Evolutionary conservation across 495 filamentous ascomycete genomes (phyloP).

Genomic region (Penicillium malachiteum): DNA sequence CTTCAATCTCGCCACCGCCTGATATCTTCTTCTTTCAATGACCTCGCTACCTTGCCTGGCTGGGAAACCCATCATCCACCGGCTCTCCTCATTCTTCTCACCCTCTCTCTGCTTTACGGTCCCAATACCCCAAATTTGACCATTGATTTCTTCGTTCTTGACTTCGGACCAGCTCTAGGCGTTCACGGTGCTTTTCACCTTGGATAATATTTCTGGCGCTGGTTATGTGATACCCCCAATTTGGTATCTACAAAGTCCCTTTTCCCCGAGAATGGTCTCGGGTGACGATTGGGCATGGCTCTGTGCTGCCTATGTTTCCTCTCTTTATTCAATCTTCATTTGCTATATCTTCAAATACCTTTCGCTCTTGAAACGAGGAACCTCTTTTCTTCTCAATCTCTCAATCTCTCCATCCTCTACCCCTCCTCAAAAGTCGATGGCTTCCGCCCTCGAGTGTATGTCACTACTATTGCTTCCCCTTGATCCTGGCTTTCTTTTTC

Average conservation of each 20-base stretch:
- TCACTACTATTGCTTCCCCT: not conserved
- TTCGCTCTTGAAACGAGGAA: too few species aligned
- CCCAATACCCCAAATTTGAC: slow-evolving; percentile 16
- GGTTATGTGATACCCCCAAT: slow-evolving; percentile 25
- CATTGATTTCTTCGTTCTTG: slow-evolving; percentile 17
- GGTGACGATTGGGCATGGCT: not conserved
- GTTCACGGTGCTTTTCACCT: slow-evolving; percentile 29
- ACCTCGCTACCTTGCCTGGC: not conserved
- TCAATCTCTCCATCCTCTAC: slow-evolving; percentile 3
- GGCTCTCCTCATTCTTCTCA: not conserved
- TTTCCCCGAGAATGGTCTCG: not conserved
- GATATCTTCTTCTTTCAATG: slow-evolving; percentile 2
- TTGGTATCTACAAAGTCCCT: slow-evolving; percentile 9
- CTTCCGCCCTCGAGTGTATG: not conserved
- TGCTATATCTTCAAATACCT: slow-evolving; percentile 7
- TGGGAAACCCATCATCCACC: too few species aligned
- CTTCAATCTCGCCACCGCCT: not conserved
- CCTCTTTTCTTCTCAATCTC: not conserved
- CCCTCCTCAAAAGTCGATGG: slow-evolving; percentile 9
- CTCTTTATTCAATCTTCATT: not conserved
- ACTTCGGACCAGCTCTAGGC: slow-evolving; percentile 36
- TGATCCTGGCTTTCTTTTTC: not conserved
- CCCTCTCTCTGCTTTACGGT: slow-evolving; percentile 17
- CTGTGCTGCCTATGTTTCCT: not conserved
- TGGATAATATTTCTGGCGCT: slow-evolving; percentile 34